Evolutionary conservation across 495 filamentous ascomycete genomes (phyloP).

Genomic region (Hypoxylon fuscum): DNA sequence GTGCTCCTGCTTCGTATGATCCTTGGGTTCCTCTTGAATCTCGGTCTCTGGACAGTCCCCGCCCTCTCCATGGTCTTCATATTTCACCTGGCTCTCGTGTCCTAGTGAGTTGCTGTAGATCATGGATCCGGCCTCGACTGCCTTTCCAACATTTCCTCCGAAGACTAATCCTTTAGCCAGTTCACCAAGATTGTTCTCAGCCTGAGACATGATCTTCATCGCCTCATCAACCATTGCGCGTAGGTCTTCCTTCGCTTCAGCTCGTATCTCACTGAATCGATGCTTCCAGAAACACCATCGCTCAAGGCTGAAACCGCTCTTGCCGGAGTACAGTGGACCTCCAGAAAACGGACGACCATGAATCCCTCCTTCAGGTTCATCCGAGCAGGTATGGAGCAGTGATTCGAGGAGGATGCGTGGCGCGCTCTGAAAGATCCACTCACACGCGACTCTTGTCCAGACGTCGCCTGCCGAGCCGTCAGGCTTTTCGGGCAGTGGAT

Average conservation of each 20-base stretch:
- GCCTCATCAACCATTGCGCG: slow-evolving; percentile 1
- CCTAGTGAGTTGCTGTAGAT: too few relatives aligned
- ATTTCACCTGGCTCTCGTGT: too few relatives aligned
- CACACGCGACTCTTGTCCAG: neutral
- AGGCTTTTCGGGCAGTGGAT: neutral
- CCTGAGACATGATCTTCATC: neutral
- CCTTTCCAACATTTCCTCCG: neutral
- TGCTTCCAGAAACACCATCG: slow-evolving; percentile 28
- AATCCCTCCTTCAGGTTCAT: neutral
- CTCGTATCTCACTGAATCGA: slow-evolving; percentile 5
- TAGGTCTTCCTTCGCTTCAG: slow-evolving; percentile 4
- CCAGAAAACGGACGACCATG: neutral
- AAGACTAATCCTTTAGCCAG: neutral
- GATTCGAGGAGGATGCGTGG: neutral
- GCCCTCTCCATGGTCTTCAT: too few relatives aligned
- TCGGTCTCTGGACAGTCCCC: too few relatives aligned
- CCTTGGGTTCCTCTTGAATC: too few relatives aligned
- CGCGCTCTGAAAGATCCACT: slow-evolving; percentile 12
- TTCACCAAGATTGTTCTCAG: slow-evolving; percentile 6
- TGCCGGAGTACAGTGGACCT: slow-evolving; percentile 3
- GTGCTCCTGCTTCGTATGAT: too few relatives aligned
- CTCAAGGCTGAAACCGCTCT: slow-evolving; percentile 8
- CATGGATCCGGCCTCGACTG: too few relatives aligned
- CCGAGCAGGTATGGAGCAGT: neutral
- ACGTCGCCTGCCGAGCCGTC: neutral